phyloP scores from a whole-genome alignment of 2,329 filamentous ascomycete species.

The Xylariaceae sp. region DNA sequence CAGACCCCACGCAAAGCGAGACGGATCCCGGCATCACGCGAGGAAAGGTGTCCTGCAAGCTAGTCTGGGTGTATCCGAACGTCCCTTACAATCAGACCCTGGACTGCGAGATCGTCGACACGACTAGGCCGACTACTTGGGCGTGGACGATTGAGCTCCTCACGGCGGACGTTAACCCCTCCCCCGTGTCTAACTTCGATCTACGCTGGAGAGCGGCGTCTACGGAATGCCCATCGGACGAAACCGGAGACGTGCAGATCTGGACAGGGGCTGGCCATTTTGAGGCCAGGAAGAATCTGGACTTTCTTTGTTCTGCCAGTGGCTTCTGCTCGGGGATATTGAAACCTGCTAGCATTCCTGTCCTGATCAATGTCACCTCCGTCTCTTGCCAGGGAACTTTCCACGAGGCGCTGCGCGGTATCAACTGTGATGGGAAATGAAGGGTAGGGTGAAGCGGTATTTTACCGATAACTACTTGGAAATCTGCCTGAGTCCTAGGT shows the following conservation, averaged over 20 bases:
- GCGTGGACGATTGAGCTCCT: constrained; percentile 30
- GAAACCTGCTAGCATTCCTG: constrained; percentile 22
- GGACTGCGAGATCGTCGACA: constrained; percentile 19
- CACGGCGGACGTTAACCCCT: constrained; percentile 16
- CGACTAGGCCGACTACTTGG: constrained; percentile 6
- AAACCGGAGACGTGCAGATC: constrained; percentile 15
- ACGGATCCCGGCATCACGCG: constrained; percentile 17
- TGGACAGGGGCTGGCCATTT: constrained; percentile 27
- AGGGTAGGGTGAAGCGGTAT: not conserved
- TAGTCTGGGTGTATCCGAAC: constrained; percentile 22
- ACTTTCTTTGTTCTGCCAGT: constrained; percentile 22
- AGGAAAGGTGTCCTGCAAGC: constrained; percentile 26
- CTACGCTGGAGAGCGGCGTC: constrained; percentile 24
- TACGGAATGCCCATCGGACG: constrained; percentile 1
- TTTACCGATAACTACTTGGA: not conserved
- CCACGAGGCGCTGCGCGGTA: constrained; percentile 11
- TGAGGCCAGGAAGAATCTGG: constrained; percentile 18
- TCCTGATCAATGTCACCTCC: constrained; percentile 1
- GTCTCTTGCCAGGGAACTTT: constrained; percentile 6
- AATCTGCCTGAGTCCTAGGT: not conserved
- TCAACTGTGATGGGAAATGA: not conserved
- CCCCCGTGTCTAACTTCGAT: constrained; percentile 24
- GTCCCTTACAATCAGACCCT: constrained; percentile 19
- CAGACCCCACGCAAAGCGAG: constrained; percentile 24
- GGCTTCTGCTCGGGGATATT: constrained; percentile 18